A percentile compares a stretch with the other conserved stretches of the same genome.
phyloP scores from a whole-genome alignment of 2,329 filamentous ascomycete species.

The Calonectria honghensis region DNA sequence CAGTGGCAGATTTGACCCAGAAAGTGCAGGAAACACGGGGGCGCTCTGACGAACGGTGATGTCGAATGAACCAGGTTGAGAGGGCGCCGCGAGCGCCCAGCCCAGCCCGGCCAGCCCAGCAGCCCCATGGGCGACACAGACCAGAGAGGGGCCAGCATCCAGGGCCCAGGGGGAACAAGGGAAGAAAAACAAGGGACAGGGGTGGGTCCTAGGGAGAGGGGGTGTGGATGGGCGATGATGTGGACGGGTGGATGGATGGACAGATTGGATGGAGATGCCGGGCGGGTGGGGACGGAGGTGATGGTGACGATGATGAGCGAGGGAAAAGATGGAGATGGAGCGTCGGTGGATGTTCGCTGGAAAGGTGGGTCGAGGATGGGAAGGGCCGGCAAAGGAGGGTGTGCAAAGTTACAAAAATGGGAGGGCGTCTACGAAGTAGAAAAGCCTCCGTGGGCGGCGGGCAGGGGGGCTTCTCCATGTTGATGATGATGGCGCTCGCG shows the following conservation, averaged over 20 bases:
- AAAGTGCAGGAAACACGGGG: slow-evolving; percentile 41
- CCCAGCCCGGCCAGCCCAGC: slow-evolving; percentile 33
- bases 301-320: slow-evolving; percentile 45
- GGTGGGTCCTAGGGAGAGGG: slow-evolving; percentile 28
- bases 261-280: slow-evolving; percentile 40
- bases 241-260: slow-evolving; percentile 44
- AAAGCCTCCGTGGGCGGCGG: slow-evolving; percentile 26
- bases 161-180: slow-evolving; percentile 29
- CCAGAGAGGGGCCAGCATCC: slow-evolving; percentile 38
- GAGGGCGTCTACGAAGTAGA: slow-evolving; percentile 29
- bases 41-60: slow-evolving; percentile 40
- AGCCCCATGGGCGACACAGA: slow-evolving; percentile 33
- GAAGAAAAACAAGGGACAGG: slow-evolving; percentile 22
- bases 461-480: slow-evolving; percentile 32
- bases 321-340: slow-evolving; percentile 36
- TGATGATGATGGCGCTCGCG: slow-evolving; percentile 23
- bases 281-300: slow-evolving; percentile 38
- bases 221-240: slow-evolving; percentile 34
- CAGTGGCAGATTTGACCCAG: slow-evolving; percentile 37
- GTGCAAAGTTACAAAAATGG: slow-evolving; percentile 35
- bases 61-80: slow-evolving; percentile 35
- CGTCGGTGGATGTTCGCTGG: slow-evolving; percentile 47
- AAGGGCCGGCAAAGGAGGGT: slow-evolving; percentile 44
- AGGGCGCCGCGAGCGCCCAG: slow-evolving; percentile 35
- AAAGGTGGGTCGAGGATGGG: slow-evolving; percentile 47